Percentiles rank a stretch among this genome's conserved stretches.
These are phyloP conservation scores for Lithocarpus polystachyus DNA, from an alignment of 306 rosid species.

Conservation along the genomic window DNA sequence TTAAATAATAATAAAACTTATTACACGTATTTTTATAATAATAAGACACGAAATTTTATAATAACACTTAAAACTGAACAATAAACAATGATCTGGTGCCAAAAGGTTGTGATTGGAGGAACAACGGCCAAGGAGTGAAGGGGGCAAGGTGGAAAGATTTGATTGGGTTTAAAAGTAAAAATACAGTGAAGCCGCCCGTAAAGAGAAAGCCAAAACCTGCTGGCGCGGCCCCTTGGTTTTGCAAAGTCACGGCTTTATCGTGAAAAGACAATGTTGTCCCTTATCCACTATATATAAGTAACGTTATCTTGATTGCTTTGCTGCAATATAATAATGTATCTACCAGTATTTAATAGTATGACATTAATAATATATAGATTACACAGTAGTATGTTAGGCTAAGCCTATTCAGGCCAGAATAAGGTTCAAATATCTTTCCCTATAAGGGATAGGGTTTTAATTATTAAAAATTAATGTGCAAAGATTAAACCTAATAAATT, in stretches of 20 bases:
- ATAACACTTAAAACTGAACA: rapidly evolving
- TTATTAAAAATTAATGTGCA: too few relatives aligned
- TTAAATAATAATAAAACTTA: rapidly evolving
- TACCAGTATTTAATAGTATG: too few relatives aligned
- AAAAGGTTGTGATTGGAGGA: neutral
- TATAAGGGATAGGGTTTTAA: too few relatives aligned
- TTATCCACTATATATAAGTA: neutral
- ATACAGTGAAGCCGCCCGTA: neutral
- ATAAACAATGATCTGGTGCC: rapidly evolving
- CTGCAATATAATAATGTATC: neutral
- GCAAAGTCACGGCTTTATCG: neutral
- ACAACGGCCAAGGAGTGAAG: too few relatives aligned
- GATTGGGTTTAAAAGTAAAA: neutral
- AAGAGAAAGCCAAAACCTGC: slow-evolving; percentile 3
- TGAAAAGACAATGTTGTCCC: neutral
- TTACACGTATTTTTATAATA: rapidly evolving
- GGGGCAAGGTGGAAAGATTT: neutral
- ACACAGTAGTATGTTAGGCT: too few relatives aligned
- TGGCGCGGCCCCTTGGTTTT: slow-evolving; percentile 14
- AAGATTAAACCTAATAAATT: too few relatives aligned
- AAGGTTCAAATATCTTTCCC: neutral
- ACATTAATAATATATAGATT: too few relatives aligned
- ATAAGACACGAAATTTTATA: rapidly evolving
- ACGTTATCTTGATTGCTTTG: neutral
- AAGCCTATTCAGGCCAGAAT: neutral